Evolutionary conservation across 225 moss, liverwort and hornwort species (phyloP).

Genomic region (Pleurozium schreberi): DNA sequence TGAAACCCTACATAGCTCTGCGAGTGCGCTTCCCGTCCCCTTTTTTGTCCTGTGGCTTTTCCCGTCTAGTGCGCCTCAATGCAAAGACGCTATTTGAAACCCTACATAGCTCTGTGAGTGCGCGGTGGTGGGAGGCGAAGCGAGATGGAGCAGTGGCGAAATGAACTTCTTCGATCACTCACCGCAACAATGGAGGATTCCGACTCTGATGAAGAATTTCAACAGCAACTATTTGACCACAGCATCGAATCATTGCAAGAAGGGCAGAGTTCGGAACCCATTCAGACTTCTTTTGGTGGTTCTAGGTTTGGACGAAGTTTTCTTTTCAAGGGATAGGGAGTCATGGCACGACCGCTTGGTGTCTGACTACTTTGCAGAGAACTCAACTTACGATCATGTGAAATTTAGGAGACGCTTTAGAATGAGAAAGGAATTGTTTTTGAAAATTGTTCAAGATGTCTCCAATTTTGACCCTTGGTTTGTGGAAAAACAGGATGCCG

Average conservation of each 20-base stretch:
- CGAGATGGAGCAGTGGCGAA: too few species aligned
- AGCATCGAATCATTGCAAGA: not conserved
- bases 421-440: not conserved
- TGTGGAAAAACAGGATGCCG: too few species aligned
- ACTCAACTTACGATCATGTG: not conserved
- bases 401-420: not conserved
- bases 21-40: too few species aligned
- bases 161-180: rapidly evolving
- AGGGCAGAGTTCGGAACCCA: not conserved
- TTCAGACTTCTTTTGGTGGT: not conserved
- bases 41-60: too few species aligned
- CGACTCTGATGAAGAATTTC: not conserved
- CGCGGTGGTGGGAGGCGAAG: too few species aligned
- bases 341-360: not conserved
- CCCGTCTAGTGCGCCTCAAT: too few species aligned
- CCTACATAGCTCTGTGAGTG: too few species aligned
- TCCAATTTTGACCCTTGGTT: too few species aligned
- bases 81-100: too few species aligned
- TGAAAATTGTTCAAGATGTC: too few species aligned
- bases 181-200: not conserved
- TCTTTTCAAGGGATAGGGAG: not conserved
- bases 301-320: not conserved
- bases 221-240: not conserved
- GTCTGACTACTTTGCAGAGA: not conserved
- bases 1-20: too few species aligned